Percentiles rank a stretch among this genome's conserved stretches.
Evolutionary conservation across 1,284 basidiomycete genomes (phyloP).

Genomic region (Ceratobasidium sp.): DNA sequence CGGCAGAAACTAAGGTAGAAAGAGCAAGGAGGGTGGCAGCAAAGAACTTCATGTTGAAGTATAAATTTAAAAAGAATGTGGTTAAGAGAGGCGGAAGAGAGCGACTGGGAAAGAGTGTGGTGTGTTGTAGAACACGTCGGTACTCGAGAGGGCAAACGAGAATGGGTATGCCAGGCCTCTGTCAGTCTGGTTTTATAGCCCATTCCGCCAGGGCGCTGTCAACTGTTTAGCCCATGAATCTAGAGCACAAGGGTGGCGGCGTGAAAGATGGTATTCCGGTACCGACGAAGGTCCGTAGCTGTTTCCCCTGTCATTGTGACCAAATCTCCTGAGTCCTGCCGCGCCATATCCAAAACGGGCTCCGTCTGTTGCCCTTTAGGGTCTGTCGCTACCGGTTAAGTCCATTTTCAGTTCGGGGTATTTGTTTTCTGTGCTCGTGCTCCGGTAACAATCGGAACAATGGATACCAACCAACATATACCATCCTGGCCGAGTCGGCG

Average conservation of each 20-base stretch:
- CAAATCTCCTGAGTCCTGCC: not conserved
- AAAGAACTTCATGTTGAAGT: constrained; percentile 25
- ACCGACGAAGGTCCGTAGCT: not conserved
- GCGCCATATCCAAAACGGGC: not conserved
- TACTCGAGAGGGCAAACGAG: not conserved
- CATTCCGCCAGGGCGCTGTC: not conserved
- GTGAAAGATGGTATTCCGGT: constrained; percentile 3
- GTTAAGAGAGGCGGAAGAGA: not conserved
- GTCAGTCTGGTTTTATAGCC: constrained; percentile 11
- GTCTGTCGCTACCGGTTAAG: not conserved
- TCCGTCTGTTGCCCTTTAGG: not conserved
- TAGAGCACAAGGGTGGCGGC: not conserved
- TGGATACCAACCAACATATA: not conserved
- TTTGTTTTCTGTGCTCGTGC: not conserved
- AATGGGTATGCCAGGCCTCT: not conserved
- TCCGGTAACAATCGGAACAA: not conserved
- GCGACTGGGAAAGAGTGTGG: constrained; percentile 26
- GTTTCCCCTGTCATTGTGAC: not conserved
- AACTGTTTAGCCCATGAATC: not conserved
- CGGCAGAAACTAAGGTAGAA: constrained; percentile 11
- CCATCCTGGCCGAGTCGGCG: not conserved
- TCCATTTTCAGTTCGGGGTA: not conserved
- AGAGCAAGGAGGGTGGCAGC: constrained; percentile 28
- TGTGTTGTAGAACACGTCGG: constrained; percentile 24
- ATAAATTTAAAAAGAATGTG: constrained; percentile 5